Evolutionary conservation across 805 yeast genomes (phyloP).

Genomic region (Wilhelminamyces savonicus): DNA sequence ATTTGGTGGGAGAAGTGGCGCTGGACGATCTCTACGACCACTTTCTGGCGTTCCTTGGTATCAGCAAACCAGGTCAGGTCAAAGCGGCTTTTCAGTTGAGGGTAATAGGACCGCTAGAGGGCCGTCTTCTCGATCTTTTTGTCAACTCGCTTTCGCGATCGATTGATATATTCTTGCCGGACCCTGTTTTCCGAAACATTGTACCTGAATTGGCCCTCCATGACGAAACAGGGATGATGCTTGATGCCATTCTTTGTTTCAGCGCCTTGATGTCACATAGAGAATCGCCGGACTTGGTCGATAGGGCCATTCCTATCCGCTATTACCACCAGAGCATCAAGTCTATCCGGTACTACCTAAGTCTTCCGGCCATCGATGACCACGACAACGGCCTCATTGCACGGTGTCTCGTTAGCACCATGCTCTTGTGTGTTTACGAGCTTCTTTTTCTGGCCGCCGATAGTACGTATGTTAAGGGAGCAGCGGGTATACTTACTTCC

Average conservation of each 20-base stretch:
- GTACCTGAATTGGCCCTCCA: conserved; percentile 30
- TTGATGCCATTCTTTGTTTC: conserved; percentile 30
- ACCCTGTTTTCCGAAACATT: conserved; percentile 21
- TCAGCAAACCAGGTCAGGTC: conserved; percentile 6
- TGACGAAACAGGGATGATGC: conserved; percentile 34
- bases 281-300: conserved; percentile 20
- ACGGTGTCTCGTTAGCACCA: conserved; percentile 32
- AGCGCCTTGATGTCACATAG: conserved; percentile 30
- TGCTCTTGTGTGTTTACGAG: conserved; percentile 32
- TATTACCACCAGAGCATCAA: conserved; percentile 32
- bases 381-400: conserved; percentile 22
- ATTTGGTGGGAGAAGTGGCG: conserved; percentile 15
- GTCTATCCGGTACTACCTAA: conserved; percentile 24
- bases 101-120: conserved; percentile 18
- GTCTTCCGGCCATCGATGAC: conserved; percentile 16
- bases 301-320: conserved; percentile 25
- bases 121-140: conserved; percentile 27
- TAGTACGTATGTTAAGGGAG: conserved; percentile 32
- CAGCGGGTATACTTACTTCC: conserved; percentile 25
- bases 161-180: conserved; percentile 27
- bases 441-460: conserved; percentile 32
- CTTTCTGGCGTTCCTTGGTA: conserved; percentile 16
- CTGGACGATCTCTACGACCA: conserved; percentile 17
- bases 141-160: conserved; percentile 20
- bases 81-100: conserved; percentile 6